phyloP scores from a whole-genome alignment of 1,139 yeast genomes.

The Saccharomyces hybrid region DNA sequence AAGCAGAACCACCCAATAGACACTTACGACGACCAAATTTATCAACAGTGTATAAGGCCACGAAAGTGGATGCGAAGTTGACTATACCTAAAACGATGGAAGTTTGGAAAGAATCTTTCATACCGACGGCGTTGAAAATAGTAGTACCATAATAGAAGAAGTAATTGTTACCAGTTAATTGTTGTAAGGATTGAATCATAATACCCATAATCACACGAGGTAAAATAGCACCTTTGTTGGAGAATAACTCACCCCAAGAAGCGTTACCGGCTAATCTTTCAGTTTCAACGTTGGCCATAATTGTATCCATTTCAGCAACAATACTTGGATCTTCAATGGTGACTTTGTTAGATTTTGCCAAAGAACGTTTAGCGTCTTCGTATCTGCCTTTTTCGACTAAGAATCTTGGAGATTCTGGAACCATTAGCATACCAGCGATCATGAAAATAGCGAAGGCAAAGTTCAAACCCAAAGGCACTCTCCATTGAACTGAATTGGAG shows the following conservation, averaged over 20 bases:
- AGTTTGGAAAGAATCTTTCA: conserved; percentile 60
- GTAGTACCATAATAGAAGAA: conserved; percentile 72
- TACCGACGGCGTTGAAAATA: conserved; percentile 63
- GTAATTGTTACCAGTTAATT: conserved; percentile 67
- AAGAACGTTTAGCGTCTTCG: conserved; percentile 46
- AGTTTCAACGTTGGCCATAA: conserved; percentile 50
- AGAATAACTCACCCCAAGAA: conserved; percentile 33
- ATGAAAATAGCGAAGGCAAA: conserved; percentile 36
- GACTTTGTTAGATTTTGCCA: conserved; percentile 39
- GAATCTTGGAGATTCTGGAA: conserved; percentile 75
- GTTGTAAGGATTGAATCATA: conserved; percentile 57
- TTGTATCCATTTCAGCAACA: conserved; percentile 47
- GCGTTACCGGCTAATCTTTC: conserved; percentile 32
- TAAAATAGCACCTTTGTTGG: conserved; percentile 34
- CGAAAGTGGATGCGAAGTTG: conserved; percentile 63
- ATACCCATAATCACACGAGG: conserved; percentile 57
- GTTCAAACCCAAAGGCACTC: conserved; percentile 47
- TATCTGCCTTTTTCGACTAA: conserved; percentile 44
- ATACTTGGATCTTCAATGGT: conserved; percentile 39
- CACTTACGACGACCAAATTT: conserved; percentile 58
- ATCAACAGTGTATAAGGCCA: conserved; percentile 56
- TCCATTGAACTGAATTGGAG: conserved; percentile 45
- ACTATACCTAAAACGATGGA: conserved; percentile 67
- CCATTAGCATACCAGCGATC: conserved; percentile 46
- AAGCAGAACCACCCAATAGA: conserved; percentile 50